Percentiles rank a stretch among this genome's conserved stretches.
Evolutionary conservation across 768 basidiomycete species (phyloP).

Genomic region (Tulasnella sp.): DNA sequence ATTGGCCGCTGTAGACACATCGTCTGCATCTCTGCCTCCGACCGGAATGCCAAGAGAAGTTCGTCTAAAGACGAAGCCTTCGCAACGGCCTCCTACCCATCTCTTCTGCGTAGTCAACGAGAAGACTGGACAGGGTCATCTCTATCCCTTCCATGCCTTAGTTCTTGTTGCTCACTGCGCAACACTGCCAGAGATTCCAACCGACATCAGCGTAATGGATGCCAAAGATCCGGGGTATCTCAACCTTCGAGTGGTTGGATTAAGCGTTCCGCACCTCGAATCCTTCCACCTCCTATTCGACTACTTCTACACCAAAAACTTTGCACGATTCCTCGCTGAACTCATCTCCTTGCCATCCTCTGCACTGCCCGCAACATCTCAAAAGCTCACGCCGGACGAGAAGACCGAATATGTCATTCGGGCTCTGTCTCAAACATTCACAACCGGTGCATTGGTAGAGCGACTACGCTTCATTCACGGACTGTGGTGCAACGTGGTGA

Average conservation of each 20-base stretch:
- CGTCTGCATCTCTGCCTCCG: conserved; percentile 30
- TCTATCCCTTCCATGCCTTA: conserved; percentile 58
- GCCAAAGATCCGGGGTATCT: conserved; percentile 26
- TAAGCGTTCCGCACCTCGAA: conserved; percentile 49
- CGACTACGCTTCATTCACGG: conserved; percentile 43
- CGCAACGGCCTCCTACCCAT: conserved; percentile 33
- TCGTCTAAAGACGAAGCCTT: conserved; percentile 33
- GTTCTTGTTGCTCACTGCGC: conserved; percentile 59
- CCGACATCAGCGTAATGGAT: conserved; percentile 37
- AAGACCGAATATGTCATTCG: conserved; percentile 17
- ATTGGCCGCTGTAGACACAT: conserved; percentile 20
- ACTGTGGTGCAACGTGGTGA: conserved; percentile 58
- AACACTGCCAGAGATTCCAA: conserved; percentile 43
- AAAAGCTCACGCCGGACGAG: conserved; percentile 35
- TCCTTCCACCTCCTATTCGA: conserved; percentile 46
- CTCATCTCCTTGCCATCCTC: conserved; percentile 32
- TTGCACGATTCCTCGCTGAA: conserved; percentile 36
- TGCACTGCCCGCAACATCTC: conserved; percentile 23
- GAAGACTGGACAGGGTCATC: conserved; percentile 21
- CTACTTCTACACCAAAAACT: conserved; percentile 55
- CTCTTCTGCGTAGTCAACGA: conserved; percentile 26
- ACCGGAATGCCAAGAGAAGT: conserved; percentile 24
- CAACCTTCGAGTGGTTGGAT: conserved; percentile 45
- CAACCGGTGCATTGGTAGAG: conserved; percentile 36
- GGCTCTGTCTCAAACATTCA: conserved; percentile 23